These are phyloP conservation scores for Lecanoromycetidae sp. DNA, from an alignment of 2,329 filamentous ascomycete species.

Conservation along the genomic window DNA sequence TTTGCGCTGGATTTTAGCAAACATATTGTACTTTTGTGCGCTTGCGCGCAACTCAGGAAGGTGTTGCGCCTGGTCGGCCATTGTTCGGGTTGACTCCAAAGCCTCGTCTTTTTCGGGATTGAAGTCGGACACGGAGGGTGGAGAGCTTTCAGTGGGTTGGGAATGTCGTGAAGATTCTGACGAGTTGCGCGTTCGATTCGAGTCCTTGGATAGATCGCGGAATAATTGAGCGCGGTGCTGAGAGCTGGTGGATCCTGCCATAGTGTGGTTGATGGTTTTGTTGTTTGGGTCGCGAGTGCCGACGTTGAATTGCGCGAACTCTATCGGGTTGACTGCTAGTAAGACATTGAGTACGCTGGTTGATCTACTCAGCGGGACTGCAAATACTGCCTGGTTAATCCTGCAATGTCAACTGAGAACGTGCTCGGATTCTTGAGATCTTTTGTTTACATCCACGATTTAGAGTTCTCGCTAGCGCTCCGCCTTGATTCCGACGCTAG, in stretches of 20 bases:
- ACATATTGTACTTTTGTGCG: constrained; percentile 26
- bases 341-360: too few relatives aligned
- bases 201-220: constrained; percentile 15
- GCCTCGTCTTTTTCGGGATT: constrained; percentile 34
- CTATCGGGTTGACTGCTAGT: too few relatives aligned
- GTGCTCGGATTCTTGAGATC: too few relatives aligned
- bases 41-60: constrained; percentile 24
- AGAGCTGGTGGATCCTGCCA: constrained; percentile 10
- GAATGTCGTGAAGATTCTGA: constrained; percentile 11
- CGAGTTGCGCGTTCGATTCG: constrained; percentile 13
- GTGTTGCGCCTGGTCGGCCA: constrained; percentile 21
- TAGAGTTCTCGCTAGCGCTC: too few relatives aligned
- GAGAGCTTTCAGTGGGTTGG: constrained; percentile 8
- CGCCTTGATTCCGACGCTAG: too few relatives aligned
- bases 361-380: too few relatives aligned
- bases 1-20: too few relatives aligned
- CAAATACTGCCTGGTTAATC: too few relatives aligned
- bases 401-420: too few relatives aligned
- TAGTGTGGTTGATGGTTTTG: neutral
- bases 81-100: constrained; percentile 28
- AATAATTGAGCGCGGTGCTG: constrained; percentile 14
- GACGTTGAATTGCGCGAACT: too few relatives aligned
- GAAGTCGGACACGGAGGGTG: constrained; percentile 26
- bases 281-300: neutral
- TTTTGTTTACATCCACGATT: too few relatives aligned